Base-by-base conservation (phyloP, 345 rosid species). In the Noccaea bulbosa region DNA sequence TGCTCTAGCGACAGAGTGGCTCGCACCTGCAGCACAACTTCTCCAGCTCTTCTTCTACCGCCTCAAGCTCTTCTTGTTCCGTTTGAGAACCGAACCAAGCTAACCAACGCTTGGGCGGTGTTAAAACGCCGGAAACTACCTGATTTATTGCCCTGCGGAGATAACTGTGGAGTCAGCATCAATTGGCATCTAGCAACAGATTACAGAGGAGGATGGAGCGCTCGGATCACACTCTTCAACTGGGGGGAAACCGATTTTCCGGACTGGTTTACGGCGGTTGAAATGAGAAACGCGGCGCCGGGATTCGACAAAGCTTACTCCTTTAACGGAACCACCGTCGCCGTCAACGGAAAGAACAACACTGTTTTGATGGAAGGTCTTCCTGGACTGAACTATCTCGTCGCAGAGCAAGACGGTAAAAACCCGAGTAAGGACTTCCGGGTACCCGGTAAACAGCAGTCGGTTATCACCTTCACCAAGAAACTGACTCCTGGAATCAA, bases 391-490 rank as follows among this genome's bases (percentile, higher is more conserved):
- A 83, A 94, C 83, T 89, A 85, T 84, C 82, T 94, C 12, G 92
- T 92, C 24, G 90, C 68, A 3, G 91, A 91, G 77, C 74, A 81
- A 4, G 84, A 83, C 43, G 93, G 74, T 8, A 81, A 78, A 10
- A 78, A 88, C 66, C 99, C 96, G 8, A 56, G 12, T 32, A 88
- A 75, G 65, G 85, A 81, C 77, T 85, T 80, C 52, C 77, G 86
- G 73, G 72, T 92, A 15, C 99, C 98, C 2, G 98, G 99, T 47
- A 94, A 94, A 55, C 99, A 92, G 14, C 99, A 92, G 84, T 73
- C 99, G 4, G 93, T 91, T 15, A 56, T 94, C 61, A 89, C 96
- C 7, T 94, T 94, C 55, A 89, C 85, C 14, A 94, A 94, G 88
- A 91, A 88, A 74, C 59, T 15, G 7, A 86, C 85, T 15, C 90